Base-by-base conservation (phyloP, 805 yeast species). In the Candida awuae region DNA sequence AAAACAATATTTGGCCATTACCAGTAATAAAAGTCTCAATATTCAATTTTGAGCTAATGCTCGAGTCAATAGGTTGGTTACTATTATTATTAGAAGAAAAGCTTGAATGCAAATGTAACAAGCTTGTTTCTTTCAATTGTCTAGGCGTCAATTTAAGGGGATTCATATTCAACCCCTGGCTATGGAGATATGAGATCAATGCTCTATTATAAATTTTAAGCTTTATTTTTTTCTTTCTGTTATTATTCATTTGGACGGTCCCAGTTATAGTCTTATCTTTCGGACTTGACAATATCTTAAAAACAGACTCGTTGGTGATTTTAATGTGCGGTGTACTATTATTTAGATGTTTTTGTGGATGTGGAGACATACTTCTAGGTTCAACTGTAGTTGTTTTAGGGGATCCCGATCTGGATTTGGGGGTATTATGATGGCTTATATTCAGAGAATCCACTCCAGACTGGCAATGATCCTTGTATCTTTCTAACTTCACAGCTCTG, bases 1-100 rank as follows among this genome's bases (percentile, higher is more conserved):
- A 29, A 29, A 55, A 58, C 16, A 62, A 34, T 10, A 61, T 49
- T 21, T 56, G 62, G 4, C 65, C 65, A 32, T 53, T 61, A 25
- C 61, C 60, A 0, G 64, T 54, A 10, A 57, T 17, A 23, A 51
- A 57, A 0, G 54, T 44, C 31, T 55, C 52, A n/a, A 47, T 38
- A 30, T 42, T 50, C 18, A 40, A 43, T 18, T 38, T 31, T 18
- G 38, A 9, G 15, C 37, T 29, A 5, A 25, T 15, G 45, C 33
- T 41, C 12, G 34, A 45, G 34, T 17, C 41, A 28, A 38, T 26
- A 4, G 39, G 44, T n/a, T n/a, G n/a, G n/a, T n/a, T n/a, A n/a
- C n/a, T n/a, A 16, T n/a, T 26, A 12, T 33, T 30, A n/a, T 14
- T 25, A 6, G 29, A 14, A 42, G 31, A 16, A 18, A 23, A 22